phyloP scores from a whole-genome alignment of 2,329 filamentous ascomycete species.

The Arthroderma sp. region DNA sequence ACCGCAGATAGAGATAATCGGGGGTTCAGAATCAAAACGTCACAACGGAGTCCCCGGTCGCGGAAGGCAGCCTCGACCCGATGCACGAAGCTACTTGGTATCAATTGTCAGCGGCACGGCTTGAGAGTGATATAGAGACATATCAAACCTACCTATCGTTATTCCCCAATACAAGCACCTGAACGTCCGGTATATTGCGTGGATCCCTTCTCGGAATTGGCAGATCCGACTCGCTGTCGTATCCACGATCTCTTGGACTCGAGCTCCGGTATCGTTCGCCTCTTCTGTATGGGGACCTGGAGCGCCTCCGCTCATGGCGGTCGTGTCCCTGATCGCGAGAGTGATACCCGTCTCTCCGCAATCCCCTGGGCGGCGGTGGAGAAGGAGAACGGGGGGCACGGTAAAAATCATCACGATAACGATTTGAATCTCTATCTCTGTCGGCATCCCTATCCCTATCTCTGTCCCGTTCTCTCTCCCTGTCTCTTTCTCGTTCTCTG shows the following conservation, averaged over 20 bases:
- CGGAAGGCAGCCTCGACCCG: constrained; percentile 71
- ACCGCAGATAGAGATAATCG: constrained; percentile 64
- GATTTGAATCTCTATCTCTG: constrained; percentile 22
- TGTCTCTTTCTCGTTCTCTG: background rate
- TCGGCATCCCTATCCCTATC: background rate
- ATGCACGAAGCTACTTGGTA: constrained; percentile 55
- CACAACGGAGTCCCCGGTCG: constrained; percentile 56
- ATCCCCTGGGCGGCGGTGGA: constrained; percentile 39
- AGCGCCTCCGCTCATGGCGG: constrained; percentile 49
- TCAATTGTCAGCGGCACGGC: background rate
- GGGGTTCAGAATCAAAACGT: constrained; percentile 67
- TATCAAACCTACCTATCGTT: constrained; percentile 41
- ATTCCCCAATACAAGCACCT: constrained; percentile 70
- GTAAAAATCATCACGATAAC: constrained; percentile 47
- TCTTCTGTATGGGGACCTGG: constrained; percentile 52
- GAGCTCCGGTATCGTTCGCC: constrained; percentile 57
- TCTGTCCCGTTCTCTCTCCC: no score
- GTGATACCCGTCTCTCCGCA: constrained; percentile 52
- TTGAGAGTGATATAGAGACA: constrained; percentile 4
- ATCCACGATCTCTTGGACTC: constrained; percentile 42
- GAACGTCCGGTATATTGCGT: constrained; percentile 72
- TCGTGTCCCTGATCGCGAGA: constrained; percentile 33
- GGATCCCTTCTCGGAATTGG: constrained; percentile 62
- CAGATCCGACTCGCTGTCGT: constrained; percentile 48
- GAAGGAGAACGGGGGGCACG: constrained; percentile 44